Base-by-base conservation (phyloP, 345 rosid species). In the Conringia planisiliqua region DNA sequence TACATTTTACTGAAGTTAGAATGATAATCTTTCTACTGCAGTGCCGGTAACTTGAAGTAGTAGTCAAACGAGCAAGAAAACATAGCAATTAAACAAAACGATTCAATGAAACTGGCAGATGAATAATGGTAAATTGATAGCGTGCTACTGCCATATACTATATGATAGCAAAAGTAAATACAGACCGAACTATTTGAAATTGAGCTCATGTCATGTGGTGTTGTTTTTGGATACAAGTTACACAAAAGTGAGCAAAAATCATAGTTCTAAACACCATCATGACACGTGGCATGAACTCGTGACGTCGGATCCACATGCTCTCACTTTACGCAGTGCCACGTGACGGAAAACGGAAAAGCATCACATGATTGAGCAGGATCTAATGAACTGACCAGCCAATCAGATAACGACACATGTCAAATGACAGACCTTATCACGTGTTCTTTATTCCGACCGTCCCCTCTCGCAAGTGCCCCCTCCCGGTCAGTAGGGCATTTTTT, bases 281-380 rank as follows among this genome's bases (percentile, higher is more conserved):
- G 80, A 44, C 90, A 83, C 87, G 89, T 85, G 85, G 66, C 50
- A 17, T 16, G 47, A 38, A n/a, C 44, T 44, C 54, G 44, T 55
- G 76, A 44, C 43, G 71, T 11, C 81, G 86, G 87, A 52, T 83
- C 83, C 46, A 13, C 91, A 84, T 64, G 76, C 11, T 64, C 56
- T 43, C 12, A 57, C 80, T 65, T 64, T 70, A 4, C 1, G 39
- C 40, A 77, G 68, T 38, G 38, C 60, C 76, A 64, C 90, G 94
- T 90, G 92, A 88, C 58, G 39, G 32, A 8, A 52, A 63, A 71
- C 56, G 52, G 58, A 48, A 70, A 77, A 63, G 60, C 72, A 35
- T 77, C 76, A 77, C 76, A 64, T 77, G 80, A 70, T 77, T 77
- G 66, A 65, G 54, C 61, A 77, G 33, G 67, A 77, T 77, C 80